Conservation (phyloP, 129 eudicot species). For the Artemisia tridentata region DNA sequence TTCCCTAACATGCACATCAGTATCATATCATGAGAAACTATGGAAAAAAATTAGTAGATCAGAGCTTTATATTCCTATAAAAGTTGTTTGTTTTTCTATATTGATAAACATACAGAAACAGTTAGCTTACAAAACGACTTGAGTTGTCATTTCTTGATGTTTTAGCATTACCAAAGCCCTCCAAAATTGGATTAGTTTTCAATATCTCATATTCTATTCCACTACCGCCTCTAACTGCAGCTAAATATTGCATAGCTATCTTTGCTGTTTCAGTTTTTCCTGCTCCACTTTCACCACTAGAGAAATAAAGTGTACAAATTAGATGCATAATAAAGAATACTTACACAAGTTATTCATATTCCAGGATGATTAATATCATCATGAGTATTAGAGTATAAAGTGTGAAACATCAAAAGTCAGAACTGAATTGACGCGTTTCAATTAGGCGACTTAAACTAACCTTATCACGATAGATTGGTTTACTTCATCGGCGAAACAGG, state of each 20-base stretch:
- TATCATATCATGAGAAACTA: no score
- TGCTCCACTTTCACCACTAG: conserved; percentile 96
- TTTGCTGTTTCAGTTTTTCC: conserved; percentile 96
- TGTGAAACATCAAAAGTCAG: not conserved
- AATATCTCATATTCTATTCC: conserved; percentile 86
- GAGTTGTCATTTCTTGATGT: conserved; percentile 83
- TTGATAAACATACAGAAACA: conserved; percentile 7
- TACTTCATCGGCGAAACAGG: conserved; percentile 67
- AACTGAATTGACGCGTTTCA: conserved; percentile 9
- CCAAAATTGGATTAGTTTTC: conserved; percentile 81
- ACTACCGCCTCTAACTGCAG: conserved; percentile 91
- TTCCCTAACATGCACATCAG: conserved; percentile 54
- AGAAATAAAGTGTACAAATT: conserved; percentile 17
- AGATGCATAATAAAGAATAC: conserved; percentile 3
- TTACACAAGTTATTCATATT: not conserved
- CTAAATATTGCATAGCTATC: conserved; percentile 94
- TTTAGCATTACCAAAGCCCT: conserved; percentile 92
- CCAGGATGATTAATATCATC: not conserved
- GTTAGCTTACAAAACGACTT: conserved; percentile 79
- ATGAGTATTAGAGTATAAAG: not conserved
- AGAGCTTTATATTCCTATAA: conserved; percentile 19
- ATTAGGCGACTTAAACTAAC: conserved; percentile 37
- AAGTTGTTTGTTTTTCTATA: conserved; percentile 8
- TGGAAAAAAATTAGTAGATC: not conserved
- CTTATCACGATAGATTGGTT: conserved; percentile 90